phyloP scores from a whole-genome alignment of 1,284 basidiomycete species.

The Tilletia setariae region DNA sequence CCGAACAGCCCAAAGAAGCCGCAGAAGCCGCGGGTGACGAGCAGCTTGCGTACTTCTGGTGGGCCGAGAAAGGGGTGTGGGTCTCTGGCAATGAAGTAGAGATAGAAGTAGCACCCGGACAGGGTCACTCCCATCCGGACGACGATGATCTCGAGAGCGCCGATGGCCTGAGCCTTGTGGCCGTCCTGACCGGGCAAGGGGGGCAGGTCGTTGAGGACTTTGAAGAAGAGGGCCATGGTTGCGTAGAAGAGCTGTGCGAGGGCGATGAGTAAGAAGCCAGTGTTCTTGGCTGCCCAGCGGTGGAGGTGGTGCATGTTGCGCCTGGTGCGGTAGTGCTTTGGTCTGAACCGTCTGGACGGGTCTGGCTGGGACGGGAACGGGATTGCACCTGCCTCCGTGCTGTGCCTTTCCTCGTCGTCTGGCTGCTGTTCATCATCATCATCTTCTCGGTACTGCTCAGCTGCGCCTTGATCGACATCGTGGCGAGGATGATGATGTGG shows the following conservation, averaged over 20 bases:
- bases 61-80: slow-evolving; percentile 69
- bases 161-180: slow-evolving; percentile 24
- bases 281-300: slow-evolving; percentile 24
- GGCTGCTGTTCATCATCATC: too few species aligned
- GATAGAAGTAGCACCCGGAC: slow-evolving; percentile 47
- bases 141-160: slow-evolving; percentile 57
- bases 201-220: slow-evolving; percentile 63
- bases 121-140: slow-evolving; percentile 60
- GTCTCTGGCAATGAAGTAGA: slow-evolving; percentile 56
- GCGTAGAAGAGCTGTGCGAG: slow-evolving; percentile 33
- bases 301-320: slow-evolving; percentile 19
- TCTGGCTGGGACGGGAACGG: slow-evolving; percentile 33
- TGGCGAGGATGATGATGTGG: too few species aligned
- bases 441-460: too few species aligned
- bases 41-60: slow-evolving; percentile 63
- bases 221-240: slow-evolving; percentile 64
- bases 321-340: slow-evolving; percentile 27
- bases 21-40: slow-evolving; percentile 64
- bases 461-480: too few species aligned
- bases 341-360: slow-evolving; percentile 29
- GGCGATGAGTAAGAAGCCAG: slow-evolving; percentile 31
- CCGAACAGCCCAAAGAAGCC: slow-evolving; percentile 66
- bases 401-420: not conserved
- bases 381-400: not conserved
- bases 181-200: slow-evolving; percentile 56